Base-by-base conservation (phyloP, 2,329 filamentous ascomycete species). In the Xylaria sp. region DNA sequence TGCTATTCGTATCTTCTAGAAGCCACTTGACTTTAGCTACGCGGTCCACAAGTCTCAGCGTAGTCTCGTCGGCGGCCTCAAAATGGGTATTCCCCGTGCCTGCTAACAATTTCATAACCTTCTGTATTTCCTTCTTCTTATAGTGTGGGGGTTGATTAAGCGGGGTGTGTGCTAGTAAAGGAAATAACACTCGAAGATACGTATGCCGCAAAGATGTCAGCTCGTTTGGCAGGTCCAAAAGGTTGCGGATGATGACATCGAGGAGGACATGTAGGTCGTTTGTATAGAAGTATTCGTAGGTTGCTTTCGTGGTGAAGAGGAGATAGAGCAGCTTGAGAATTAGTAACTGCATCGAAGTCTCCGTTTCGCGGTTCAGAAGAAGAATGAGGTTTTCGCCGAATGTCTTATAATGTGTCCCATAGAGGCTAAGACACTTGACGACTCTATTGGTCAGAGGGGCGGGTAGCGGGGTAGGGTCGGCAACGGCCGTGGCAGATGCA, bases 381-480 rank as follows among this genome's bases (percentile, higher is more conserved):
- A 99, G 84, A 71, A 99, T 99, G 69, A 99, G 92, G 74, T 98
- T 99, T 82, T 98, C 95, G 61, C 96, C 96, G 83, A 99, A 99
- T 0, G 95, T 98, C 77, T 95, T 94, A 79, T 94, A 98, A 1
- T 85, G 85, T 57, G 89, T 88, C 3, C 95, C 95, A 75, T 96
- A 87, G 27, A 92, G 85, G 61, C 93, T 95, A 51, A 99, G 85
- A 47, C 94, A 86, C 79, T 98, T 98, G 80, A 99, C 91, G 58
- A 99, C 93, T 73, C 94, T 90, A 77, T 99, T 99, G 3, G 96
- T 98, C 65, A 97, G 81, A 4, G 88, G 86, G 27, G 83, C 80
- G 9, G 83, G 71, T 12, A 79, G 78, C 27, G 78, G 79, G 48
- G 76, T 76, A 17, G 82, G 77, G 45, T 84, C 81, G 39, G 78